Conservation (phyloP, 192 early-diverging fungal species). For the Oehlia diaphana region DNA sequence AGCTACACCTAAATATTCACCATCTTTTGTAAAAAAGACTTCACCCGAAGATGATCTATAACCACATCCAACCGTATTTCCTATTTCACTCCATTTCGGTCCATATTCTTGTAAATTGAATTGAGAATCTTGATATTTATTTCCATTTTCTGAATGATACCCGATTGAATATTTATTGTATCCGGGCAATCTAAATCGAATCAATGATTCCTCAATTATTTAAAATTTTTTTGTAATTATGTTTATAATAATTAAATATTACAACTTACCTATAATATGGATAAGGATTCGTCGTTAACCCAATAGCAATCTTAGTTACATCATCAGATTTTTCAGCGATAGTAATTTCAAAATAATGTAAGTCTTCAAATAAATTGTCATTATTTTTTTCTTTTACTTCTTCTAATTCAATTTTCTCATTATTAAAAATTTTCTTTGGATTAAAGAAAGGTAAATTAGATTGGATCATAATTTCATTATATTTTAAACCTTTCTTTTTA, state of each 20-base stretch:
- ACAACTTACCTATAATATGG: background rate
- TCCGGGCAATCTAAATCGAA: background rate
- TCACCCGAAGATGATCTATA: slow-evolving; percentile 24
- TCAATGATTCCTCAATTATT: background rate
- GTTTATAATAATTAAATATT: too few species aligned
- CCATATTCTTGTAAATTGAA: background rate
- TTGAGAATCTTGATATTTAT: background rate
- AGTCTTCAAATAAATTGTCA: background rate
- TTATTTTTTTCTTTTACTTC: background rate
- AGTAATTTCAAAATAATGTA: slow-evolving; percentile 5
- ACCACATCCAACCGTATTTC: slow-evolving; percentile 40
- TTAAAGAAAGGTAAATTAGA: background rate
- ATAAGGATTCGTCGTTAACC: background rate
- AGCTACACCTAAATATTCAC: slow-evolving; percentile 10
- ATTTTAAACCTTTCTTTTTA: background rate
- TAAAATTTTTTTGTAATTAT: background rate
- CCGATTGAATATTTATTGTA: background rate
- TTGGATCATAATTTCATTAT: background rate
- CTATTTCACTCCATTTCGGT: slow-evolving; percentile 7
- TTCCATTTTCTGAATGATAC: slow-evolving; percentile 2
- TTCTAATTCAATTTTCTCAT: background rate
- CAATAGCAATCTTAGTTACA: background rate
- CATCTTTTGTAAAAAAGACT: slow-evolving; percentile 35
- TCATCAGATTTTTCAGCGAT: background rate
- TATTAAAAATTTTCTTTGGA: background rate